A percentile compares a stretch with the other conserved stretches of the same genome.
phyloP scores from a whole-genome alignment of 1,284 basidiomycete genomes.

The Apiotrichum porosum region DNA sequence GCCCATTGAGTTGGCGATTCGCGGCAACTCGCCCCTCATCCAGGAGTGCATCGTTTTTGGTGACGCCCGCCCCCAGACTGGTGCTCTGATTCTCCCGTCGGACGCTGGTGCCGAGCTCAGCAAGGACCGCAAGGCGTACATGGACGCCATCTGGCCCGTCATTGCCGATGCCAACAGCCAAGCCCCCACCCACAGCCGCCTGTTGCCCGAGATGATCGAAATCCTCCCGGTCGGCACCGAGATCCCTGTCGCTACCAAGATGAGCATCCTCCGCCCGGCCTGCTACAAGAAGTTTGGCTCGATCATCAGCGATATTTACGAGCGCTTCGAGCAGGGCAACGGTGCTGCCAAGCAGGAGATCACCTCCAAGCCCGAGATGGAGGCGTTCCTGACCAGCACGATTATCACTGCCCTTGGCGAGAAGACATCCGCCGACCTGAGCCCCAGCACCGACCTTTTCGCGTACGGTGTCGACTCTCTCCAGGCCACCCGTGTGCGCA shows the following conservation, averaged over 20 bases:
- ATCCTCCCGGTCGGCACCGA: constrained; percentile 51
- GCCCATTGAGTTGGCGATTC: constrained; percentile 45
- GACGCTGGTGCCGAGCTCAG: constrained; percentile 50
- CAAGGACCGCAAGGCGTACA: constrained; percentile 44
- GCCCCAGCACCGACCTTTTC: constrained; percentile 36
- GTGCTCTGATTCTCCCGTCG: constrained; percentile 58
- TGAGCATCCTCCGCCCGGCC: constrained; percentile 46
- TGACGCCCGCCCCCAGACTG: constrained; percentile 54
- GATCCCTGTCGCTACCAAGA: constrained; percentile 44
- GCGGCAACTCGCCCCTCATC: constrained; percentile 50
- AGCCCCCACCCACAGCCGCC: constrained; percentile 56
- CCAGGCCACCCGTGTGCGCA: constrained; percentile 56
- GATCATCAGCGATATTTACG: constrained; percentile 54
- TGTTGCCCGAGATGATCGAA: constrained; percentile 55
- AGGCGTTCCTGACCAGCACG: constrained; percentile 47
- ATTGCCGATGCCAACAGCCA: constrained; percentile 54
- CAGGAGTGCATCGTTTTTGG: constrained; percentile 59
- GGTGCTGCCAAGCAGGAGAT: constrained; percentile 46
- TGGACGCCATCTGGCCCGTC: constrained; percentile 53
- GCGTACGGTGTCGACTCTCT: constrained; percentile 57
- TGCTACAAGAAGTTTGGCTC: constrained; percentile 55
- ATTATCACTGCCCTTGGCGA: constrained; percentile 47
- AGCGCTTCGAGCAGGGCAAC: constrained; percentile 51
- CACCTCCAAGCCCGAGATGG: constrained; percentile 38
- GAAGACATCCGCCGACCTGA: constrained; percentile 31